These are phyloP conservation scores for Musa itinerans DNA, from an alignment of 176 grass and related monocot genomes.

Conservation along the genomic window DNA sequence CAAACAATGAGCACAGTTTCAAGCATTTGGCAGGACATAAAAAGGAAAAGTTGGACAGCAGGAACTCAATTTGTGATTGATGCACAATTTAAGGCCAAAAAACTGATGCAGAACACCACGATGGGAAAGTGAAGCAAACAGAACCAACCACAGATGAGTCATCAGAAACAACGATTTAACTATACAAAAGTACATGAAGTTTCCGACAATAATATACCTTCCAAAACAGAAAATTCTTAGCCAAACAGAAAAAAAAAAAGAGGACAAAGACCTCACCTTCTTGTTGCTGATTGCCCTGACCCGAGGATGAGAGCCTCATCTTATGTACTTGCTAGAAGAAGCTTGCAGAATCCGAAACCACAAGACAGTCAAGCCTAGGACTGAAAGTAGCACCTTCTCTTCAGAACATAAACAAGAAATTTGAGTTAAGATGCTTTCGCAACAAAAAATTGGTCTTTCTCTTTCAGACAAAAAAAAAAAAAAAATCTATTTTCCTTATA, in stretches of 20 bases:
- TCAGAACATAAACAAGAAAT: not conserved
- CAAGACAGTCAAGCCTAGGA: not conserved
- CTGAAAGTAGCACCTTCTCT: not conserved
- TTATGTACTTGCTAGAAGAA: not conserved
- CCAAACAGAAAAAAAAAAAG: not conserved
- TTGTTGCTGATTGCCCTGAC: slow-evolving; percentile 5
- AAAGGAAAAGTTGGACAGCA: not conserved
- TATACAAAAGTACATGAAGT: not conserved
- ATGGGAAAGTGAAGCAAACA: not conserved
- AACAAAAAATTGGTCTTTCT: not conserved
- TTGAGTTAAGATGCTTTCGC: not conserved
- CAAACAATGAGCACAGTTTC: not conserved
- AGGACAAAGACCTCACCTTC: not conserved
- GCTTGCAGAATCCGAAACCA: not conserved
- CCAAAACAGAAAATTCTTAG: not conserved
- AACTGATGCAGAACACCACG: not conserved
- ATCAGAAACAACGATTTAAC: not conserved
- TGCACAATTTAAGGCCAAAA: not conserved
- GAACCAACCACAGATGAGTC: not conserved
- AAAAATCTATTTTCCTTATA: not conserved
- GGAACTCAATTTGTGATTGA: not conserved
- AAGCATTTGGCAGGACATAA: not conserved
- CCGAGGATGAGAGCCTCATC: slow-evolving; percentile 10
- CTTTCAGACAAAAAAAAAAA: not conserved
- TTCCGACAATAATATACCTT: not conserved